Evolutionary conservation across 257 asterid genomes (phyloP).

Genomic region (Gentiana straminea): DNA sequence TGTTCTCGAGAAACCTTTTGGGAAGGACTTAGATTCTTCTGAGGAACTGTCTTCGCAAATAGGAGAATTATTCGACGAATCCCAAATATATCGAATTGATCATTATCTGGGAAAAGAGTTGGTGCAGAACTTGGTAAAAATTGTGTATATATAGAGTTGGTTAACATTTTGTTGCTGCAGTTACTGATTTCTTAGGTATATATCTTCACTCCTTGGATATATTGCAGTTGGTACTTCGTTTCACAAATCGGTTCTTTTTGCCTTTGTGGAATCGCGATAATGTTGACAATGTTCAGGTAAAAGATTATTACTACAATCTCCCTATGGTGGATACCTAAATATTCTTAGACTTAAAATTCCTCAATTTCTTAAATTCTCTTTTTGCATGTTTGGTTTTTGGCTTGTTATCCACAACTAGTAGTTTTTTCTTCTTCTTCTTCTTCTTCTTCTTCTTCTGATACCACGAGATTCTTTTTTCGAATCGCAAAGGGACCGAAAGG

Average conservation of each 20-base stretch:
- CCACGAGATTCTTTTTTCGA: too few species aligned
- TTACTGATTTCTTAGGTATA: not conserved
- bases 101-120: slow-evolving; percentile 97
- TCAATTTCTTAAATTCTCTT: not conserved
- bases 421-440: not conserved
- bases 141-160: not conserved
- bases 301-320: slow-evolving; percentile 1
- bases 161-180: slow-evolving; percentile 3
- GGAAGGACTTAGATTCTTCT: slow-evolving; percentile 92
- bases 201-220: slow-evolving; percentile 14
- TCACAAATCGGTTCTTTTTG: slow-evolving; percentile 88
- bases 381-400: too few species aligned
- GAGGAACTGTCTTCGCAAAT: slow-evolving; percentile 92
- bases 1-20: slow-evolving; percentile 98
- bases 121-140: slow-evolving; percentile 91
- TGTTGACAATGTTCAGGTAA: slow-evolving; percentile 85
- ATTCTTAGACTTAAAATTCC: not conserved
- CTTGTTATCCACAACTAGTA: too few species aligned
- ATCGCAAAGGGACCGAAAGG: too few species aligned
- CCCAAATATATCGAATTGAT: slow-evolving; percentile 91
- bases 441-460: not conserved
- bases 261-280: slow-evolving; percentile 99
- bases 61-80: slow-evolving; percentile 84
- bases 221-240: slow-evolving; percentile 94
- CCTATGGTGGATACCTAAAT: too few species aligned